Evolutionary conservation across 1,284 basidiomycete genomes (phyloP), one percentile per base, ranked within the genome.

Genomic region (Mycena citricolor): DNA sequence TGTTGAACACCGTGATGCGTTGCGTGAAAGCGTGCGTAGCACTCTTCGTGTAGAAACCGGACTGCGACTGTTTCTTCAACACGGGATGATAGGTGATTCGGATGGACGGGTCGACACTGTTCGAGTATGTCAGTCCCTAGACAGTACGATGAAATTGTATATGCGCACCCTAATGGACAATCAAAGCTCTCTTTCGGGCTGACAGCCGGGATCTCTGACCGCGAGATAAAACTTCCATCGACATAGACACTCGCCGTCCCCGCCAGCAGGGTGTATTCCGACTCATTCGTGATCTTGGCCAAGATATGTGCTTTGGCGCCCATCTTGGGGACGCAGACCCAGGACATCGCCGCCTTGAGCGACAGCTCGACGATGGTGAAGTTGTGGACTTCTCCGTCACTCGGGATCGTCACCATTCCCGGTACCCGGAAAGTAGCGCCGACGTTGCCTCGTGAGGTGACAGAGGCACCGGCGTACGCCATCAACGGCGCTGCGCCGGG

Each of bases 221-320:
- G 46, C 5, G 63, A 56, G n/a, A 61, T 58, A 39, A 62, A 64
- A 35, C 55, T 59, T 0, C 61, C 65, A 49, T 70, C 64, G 8
- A 70, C 63, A 33, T 66, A 70, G 12, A 69, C 57, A 31, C 56
- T 65, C 5, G 60, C 60, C 2, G 33, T 41, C 8, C 67, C 65
- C 8, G 39, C 35, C 1, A 70, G 51, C 2, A 70, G 44, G 1
- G 67, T 66, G 40, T 63, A 70, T 13, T 69, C 64, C 0, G 67
- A 69, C 0, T 58, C 61, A 36, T 71, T 71, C 33, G 61, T 62
- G 25, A 69, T 62, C 32, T 61, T 62, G 7, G 67, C 68, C 68
- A 69, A 38, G 32, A 69, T 42, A 51, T 65, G 62, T 3, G 60
- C 58, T 24, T 56, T 59, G 0, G 56, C 50, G 32, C 64, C 60